Conservation (phyloP, 129 eudicot genomes). For the Centaurea solstitialis region DNA sequence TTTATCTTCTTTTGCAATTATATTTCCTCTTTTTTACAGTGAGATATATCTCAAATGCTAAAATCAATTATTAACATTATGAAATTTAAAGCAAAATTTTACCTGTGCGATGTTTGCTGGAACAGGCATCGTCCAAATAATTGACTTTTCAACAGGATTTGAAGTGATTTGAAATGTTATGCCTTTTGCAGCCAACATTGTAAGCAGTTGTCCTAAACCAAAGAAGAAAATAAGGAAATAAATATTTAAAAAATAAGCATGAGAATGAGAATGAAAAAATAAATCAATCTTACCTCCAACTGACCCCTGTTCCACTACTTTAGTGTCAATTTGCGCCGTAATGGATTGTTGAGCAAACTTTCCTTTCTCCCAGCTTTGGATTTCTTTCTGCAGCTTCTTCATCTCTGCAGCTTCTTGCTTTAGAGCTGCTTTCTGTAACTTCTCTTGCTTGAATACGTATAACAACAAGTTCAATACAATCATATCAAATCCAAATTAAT, state of each 20-base stretch:
- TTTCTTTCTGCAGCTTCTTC: slow-evolving; percentile 66
- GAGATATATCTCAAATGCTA: neutral
- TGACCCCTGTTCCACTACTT: slow-evolving; percentile 71
- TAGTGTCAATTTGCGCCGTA: slow-evolving; percentile 72
- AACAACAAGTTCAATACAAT: slow-evolving; percentile 3
- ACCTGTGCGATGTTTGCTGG: slow-evolving; percentile 75
- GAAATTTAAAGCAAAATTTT: neutral
- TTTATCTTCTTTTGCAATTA: neutral
- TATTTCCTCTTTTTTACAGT: neutral
- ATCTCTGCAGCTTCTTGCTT: slow-evolving; percentile 84
- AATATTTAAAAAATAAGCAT: neutral
- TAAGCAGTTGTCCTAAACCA: slow-evolving; percentile 76
- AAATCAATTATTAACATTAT: neutral
- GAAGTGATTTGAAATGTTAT: slow-evolving; percentile 64
- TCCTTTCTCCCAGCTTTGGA: slow-evolving; percentile 81
- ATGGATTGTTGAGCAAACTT: slow-evolving; percentile 73
- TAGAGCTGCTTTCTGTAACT: slow-evolving; percentile 65
- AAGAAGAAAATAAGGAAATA: slow-evolving; percentile 14
- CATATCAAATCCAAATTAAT: neutral
- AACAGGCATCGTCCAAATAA: slow-evolving; percentile 71
- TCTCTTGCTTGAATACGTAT: slow-evolving; percentile 56
- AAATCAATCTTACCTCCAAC: slow-evolving; percentile 70
- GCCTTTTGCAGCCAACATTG: slow-evolving; percentile 79
- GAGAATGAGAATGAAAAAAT: neutral
- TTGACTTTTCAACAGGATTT: slow-evolving; percentile 83